These are phyloP conservation scores for Avena eriantha DNA, from an alignment of 176 grass and related monocot genomes.

Conservation along the genomic window DNA sequence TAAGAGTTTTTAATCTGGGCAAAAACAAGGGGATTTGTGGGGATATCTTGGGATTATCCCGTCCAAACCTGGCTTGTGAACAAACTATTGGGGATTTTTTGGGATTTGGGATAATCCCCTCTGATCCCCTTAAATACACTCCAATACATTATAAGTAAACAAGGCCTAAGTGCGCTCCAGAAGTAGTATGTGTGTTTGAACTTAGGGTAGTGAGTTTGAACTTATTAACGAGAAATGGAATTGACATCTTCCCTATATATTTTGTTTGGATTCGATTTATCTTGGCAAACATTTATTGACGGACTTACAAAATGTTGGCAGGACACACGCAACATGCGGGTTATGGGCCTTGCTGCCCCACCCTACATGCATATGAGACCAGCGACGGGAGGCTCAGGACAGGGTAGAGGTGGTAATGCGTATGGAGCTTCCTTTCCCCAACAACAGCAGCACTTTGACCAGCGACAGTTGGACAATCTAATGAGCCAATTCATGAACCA, in stretches of 20 bases:
- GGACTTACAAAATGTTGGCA: slow-evolving; percentile 45
- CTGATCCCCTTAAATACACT: too few relatives aligned
- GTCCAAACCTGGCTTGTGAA: too few relatives aligned
- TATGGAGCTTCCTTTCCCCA: slow-evolving; percentile 36
- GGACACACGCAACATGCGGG: slow-evolving; percentile 38
- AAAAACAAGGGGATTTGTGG: too few relatives aligned
- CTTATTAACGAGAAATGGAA: not conserved
- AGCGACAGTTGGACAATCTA: not conserved
- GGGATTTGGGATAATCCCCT: too few relatives aligned
- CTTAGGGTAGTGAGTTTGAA: not conserved
- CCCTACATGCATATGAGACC: slow-evolving; percentile 20
- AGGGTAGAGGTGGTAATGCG: slow-evolving; percentile 48
- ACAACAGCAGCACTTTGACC: slow-evolving; percentile 30
- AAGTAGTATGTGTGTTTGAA: slow-evolving; percentile 12
- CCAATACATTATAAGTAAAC: too few relatives aligned
- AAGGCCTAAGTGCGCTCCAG: not conserved
- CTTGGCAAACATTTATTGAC: slow-evolving; percentile 36
- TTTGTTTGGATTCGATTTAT: slow-evolving; percentile 19
- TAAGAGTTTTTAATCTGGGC: too few relatives aligned
- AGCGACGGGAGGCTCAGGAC: slow-evolving; percentile 23
- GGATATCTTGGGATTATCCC: too few relatives aligned
- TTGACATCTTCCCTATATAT: not conserved
- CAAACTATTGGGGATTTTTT: too few relatives aligned
- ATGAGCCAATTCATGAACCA: slow-evolving; percentile 36
- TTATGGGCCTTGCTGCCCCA: slow-evolving; percentile 37